Base-by-base conservation (phyloP, 148 eudicot species). In the Hydrangea macrophylla region DNA sequence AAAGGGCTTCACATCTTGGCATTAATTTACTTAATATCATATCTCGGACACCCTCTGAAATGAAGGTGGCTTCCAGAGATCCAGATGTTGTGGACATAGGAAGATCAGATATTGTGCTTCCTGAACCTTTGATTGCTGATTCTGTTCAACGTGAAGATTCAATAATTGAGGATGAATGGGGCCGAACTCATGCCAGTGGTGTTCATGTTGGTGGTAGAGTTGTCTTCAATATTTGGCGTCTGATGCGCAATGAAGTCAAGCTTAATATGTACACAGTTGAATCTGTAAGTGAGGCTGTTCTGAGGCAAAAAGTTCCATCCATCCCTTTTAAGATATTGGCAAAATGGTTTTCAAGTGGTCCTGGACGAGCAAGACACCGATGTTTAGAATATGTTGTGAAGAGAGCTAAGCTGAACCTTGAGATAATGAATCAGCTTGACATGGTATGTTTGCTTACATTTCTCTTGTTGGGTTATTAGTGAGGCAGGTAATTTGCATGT, bases 131-230 rank as follows among this genome's bases (percentile, higher is more conserved):
- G 75, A 64, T 56, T 45, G 62, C 89, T 79, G 92, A 87, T 56
- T 57, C 86, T 55, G 64, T 65, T 68, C 60, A 72, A 55, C 69
- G 51, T 66, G 90, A 85, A 69, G 78, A 79, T 63, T 51, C 82
- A 53, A 64, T 94, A 71, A 88, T 88, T 70, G 92, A 90, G 73
- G 99, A 94, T 48, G 99, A 94, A 68, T 94, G 99, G 99, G 99
- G 98, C 18, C 78, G 99, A 73, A 94, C 97, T 68, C 99, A 94
- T 84, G 96, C 87, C 23, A 94, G 99, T 65, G 99, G 96, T 70
- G 60, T 94, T 60, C 97, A 88, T 81, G 96, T 90, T 58, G 83
- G 84, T 75, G 96, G 98, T 82, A 86, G 98, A 75, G 84, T 93
- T 74, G 84, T 93, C 54, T 89, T 93, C 42, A 93, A 93, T 74